Evolutionary conservation across 2,329 filamentous ascomycete species (phyloP).

Genomic region (Myriosclerotinia scirpicola): DNA sequence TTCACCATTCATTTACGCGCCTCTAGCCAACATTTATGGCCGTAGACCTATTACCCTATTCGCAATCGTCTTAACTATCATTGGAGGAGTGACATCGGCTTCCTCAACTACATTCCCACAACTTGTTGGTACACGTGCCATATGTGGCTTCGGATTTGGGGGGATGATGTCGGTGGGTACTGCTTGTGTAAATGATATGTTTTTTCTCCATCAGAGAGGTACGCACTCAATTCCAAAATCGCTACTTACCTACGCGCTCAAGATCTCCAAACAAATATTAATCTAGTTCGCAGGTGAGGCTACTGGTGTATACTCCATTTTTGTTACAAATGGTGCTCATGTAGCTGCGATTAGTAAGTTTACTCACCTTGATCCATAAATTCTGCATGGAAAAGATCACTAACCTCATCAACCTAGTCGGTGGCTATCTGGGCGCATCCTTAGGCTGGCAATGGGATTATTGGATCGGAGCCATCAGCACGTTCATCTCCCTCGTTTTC

Average conservation of each 20-base stretch:
- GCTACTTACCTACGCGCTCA: too few species aligned
- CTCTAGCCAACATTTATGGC: slow-evolving; percentile 37
- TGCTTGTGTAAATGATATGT: slow-evolving; percentile 38
- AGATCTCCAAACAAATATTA: too few species aligned
- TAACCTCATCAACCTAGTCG: slow-evolving; percentile 28
- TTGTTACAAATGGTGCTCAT: slow-evolving; percentile 39
- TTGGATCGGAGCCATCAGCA: slow-evolving; percentile 37
- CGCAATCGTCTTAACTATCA: slow-evolving; percentile 36
- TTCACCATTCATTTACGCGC: slow-evolving; percentile 38
- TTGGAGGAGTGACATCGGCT: slow-evolving; percentile 36
- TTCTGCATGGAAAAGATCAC: background rate
- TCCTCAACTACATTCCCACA: slow-evolving; percentile 30
- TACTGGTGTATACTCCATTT: slow-evolving; percentile 38
- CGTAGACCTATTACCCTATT: slow-evolving; percentile 38
- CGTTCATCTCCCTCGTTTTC: slow-evolving; percentile 31
- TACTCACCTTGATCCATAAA: background rate
- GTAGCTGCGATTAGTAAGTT: slow-evolving; percentile 36
- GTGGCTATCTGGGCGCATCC: slow-evolving; percentile 36
- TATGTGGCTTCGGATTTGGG: slow-evolving; percentile 38
- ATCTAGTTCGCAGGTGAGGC: slow-evolving; percentile 28
- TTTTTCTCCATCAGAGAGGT: slow-evolving; percentile 38
- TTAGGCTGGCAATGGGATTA: slow-evolving; percentile 40
- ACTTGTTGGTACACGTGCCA: slow-evolving; percentile 35
- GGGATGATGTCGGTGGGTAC: slow-evolving; percentile 40
- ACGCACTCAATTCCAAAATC: too few species aligned